Evolutionary conservation across 106 monocot genomes (phyloP), one percentile per base, ranked within the genome.

Genomic region (Platanthera guangdongensis): DNA sequence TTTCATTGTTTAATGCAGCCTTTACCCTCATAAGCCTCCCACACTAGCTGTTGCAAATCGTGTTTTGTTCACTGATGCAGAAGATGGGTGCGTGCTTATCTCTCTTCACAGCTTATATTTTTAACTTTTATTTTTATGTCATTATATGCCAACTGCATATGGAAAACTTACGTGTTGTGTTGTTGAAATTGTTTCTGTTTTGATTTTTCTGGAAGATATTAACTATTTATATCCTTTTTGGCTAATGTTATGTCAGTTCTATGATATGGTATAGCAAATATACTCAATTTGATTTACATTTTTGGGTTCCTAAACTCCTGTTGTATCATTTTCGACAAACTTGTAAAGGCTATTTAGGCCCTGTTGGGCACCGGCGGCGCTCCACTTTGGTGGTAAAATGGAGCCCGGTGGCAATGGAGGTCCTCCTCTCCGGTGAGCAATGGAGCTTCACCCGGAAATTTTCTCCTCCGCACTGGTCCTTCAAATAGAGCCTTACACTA

Each of bases 41-140:
- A 16, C 75, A 60, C 72, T 74, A 60, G 70, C 96, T 64, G 80
- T 89, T 57, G 89, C 84, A 46, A 97, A 89, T 53, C 91, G 96
- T 39, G 84, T 93, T 52, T 86, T 94, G 57, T 97, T 97, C 75
- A 97, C 97, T 77, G 94, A 97, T 79, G 84, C 93, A 57, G 96
- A 97, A 78, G 96, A 97, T 76, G 82, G 86, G 96, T 91, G 52
- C 21, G 81, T 77, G 25, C 55, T 60, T 67, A 19, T 49, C 16
- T 57, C 19, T 22, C 63, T 18, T 11, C 30, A 0, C 19, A 10
- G 25, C 22, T 16, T 15, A 15, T n/a, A 53, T 55, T 48, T 15
- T 70, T 79, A 12, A 57, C 47, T 60, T 80, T 45, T 45, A 18
- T 73, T 22, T 72, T 7, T 71, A 7, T 79, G 30, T 13, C 68